Evolutionary conservation across 73 alveolate species (phyloP).

Genomic region (Symbiodinium natans): DNA sequence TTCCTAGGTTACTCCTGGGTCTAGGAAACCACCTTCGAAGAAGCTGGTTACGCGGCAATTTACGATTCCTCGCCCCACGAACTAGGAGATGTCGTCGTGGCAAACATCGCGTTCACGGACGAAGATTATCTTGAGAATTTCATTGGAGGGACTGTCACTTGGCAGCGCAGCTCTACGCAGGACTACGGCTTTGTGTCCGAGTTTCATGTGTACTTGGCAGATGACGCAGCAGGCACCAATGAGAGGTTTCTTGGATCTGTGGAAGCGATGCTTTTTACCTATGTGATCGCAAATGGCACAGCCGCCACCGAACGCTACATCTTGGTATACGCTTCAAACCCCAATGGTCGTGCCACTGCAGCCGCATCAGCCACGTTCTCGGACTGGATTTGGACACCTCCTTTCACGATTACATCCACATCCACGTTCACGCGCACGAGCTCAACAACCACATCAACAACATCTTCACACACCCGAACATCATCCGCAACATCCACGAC

Average conservation of each 20-base stretch:
- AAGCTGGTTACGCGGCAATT: neutral
- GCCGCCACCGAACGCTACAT: neutral
- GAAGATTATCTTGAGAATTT: neutral
- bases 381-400: conserved; percentile 6
- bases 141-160: neutral
- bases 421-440: neutral
- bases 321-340: neutral
- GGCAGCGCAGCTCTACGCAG: neutral
- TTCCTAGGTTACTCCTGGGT: too few relatives aligned
- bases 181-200: conserved; percentile 18
- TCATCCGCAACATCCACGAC: neutral
- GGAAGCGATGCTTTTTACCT: neutral
- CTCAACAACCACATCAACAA: neutral
- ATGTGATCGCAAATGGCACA: neutral
- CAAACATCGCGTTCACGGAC: neutral
- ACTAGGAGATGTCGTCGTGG: neutral
- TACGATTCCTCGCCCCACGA: neutral
- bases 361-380: neutral
- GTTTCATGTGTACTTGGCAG: conserved; percentile 4
- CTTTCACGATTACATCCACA: neutral
- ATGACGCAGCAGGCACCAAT: neutral
- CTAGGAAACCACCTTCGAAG: neutral
- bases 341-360: neutral
- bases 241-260: neutral
- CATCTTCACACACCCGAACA: neutral